Evolutionary conservation across 2,329 filamentous ascomycete species (phyloP), one percentile per base, ranked within the genome.

Genomic region (Zelopaecilomyces penicillatus): DNA sequence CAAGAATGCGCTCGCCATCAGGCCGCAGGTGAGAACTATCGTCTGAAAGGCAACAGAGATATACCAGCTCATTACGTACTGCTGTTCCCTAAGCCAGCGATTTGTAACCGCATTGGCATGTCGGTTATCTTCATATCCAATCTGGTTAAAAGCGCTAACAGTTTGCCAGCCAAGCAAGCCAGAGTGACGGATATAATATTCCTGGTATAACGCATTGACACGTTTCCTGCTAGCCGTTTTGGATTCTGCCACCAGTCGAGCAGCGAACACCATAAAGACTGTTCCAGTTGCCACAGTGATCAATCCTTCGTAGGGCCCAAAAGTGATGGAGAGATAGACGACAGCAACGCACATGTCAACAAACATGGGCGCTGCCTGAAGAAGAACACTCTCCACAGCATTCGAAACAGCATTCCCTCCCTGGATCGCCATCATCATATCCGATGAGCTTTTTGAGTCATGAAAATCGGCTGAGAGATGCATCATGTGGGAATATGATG

Each of bases 11-110:
- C 76, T 77, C 4, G 82, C 83, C 10, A 85, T 70, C 35, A 88
- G 75, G 45, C 85, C 84, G 48, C 74, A 79, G 1, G 82, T 78
- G n/a, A 87, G 70, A 30, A 87, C 74, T 33, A 86, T 57, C 40
- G 75, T 76, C 49, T 80, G 75, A 39, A 76, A 71, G 2, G 74
- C 75, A 41, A 76, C 70, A 0, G 73, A 72, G n/a, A 73, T 50
- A 33, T 74, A 60, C 54, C 74, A 76, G 29, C 68, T 68, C 34
- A 71, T 53, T 6, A 60, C 54, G 38, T 59, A 66, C 46, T 63
- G 59, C 36, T 65, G 58, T 53, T 67, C 63, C 47, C 54, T 60
- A 57, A 60, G 54, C 60, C 62, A 67, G 37, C 64, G 62, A 41
- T 59, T 60, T 28, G 62, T 60, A 12, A 80, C 71, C 7, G 76